Base-by-base conservation (phyloP, 1,139 yeast species). In the Saccharomyces pastorianus region DNA sequence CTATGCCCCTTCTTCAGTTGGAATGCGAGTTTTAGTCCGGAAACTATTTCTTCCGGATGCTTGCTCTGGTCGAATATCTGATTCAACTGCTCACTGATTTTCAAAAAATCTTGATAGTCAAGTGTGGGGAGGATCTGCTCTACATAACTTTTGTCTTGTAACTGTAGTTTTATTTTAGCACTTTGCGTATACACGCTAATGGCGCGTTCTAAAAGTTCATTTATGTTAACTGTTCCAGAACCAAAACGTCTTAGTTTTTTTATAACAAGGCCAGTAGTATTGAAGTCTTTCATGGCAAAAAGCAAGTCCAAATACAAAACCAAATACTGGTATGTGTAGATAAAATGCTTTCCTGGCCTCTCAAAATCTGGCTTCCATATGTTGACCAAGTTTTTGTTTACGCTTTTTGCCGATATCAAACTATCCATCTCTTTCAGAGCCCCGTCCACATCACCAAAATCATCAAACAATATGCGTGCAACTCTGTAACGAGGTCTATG, bases 351-450 rank as follows among this genome's bases (percentile, higher is more conserved):
- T 0, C 99, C 99, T 0, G 98, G 95, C 17, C 96, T 73, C 69
- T 95, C 99, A 61, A 76, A 71, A 51, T 90, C 96, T 0, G 97
- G 96, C 63, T 89, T 89, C 99, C 99, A 93, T 54, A 93, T 88
- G 64, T 81, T 87, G 0, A 91, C 82, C 47, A 95, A 76, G 6
- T 85, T 80, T 63, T 91, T 88, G 53, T 83, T 81, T 3, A 82
- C 79, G 7, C 89, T 76, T 60, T 84, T 88, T 51, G 88, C 69
- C 3, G 87, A 78, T 53, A 91, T 79, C 29, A 88, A 74, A 1
- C 76, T 67, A 2, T 80, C 73, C 81, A 93, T 80, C 59, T 85
- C 88, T 13, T 79, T 79, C 52, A 77, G 74, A 0, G 97, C 95
- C 1, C 72, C 76, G 1, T 71, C 70, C 6, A 72, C 63, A 53